Evolutionary conservation across 2,329 filamentous ascomycete species (phyloP).

Genomic region (Ophiostoma australiae): DNA sequence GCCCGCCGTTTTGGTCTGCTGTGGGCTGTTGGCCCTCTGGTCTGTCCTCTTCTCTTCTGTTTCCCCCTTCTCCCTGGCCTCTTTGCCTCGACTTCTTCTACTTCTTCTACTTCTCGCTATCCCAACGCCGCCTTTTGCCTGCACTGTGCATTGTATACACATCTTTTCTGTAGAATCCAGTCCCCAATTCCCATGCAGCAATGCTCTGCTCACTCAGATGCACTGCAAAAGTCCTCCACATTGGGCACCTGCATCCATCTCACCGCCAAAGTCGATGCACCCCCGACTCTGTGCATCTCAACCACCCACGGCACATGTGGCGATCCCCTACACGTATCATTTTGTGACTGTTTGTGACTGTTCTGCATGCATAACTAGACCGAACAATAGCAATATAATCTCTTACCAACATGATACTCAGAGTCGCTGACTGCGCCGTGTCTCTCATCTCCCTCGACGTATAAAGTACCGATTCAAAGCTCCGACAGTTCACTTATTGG

Average conservation of each 20-base stretch:
- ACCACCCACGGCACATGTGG: neutral
- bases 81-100: neutral
- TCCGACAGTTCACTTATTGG: neutral
- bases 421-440: neutral
- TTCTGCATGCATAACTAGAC: neutral
- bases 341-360: neutral
- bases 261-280: conserved; percentile 14
- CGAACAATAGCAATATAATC: neutral
- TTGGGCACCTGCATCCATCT: conserved; percentile 15
- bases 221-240: neutral
- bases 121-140: neutral
- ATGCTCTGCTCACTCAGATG: neutral
- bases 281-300: conserved; percentile 11
- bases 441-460: conserved; percentile 1
- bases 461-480: conserved; percentile 4
- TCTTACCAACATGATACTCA: neutral
- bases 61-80: neutral
- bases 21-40: neutral
- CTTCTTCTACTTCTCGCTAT: neutral
- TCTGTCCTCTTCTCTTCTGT: neutral
- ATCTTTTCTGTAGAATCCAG: neutral
- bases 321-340: neutral
- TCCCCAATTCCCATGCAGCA: neutral
- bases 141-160: neutral
- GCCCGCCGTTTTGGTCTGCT: conserved; percentile 13